These are phyloP conservation scores for Oxyria digyna DNA, from an alignment of 148 eudicot species.

Conservation along the genomic window DNA sequence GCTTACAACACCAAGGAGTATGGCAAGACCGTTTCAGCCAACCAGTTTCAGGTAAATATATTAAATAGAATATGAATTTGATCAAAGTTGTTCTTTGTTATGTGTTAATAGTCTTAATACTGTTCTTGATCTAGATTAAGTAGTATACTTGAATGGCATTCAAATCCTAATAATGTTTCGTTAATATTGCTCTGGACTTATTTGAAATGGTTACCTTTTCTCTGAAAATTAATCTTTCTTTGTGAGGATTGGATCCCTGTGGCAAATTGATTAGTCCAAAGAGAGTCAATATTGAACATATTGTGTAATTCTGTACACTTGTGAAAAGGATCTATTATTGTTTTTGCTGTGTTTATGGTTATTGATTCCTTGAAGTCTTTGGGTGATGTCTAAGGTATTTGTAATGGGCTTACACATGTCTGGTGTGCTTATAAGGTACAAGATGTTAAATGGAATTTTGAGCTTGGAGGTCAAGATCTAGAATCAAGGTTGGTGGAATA, in stretches of 20 bases:
- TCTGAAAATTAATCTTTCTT: neutral
- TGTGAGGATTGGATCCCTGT: neutral
- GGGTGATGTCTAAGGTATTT: neutral
- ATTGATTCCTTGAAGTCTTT: neutral
- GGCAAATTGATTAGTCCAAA: neutral
- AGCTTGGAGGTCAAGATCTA: slow-evolving; percentile 92
- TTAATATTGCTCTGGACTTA: neutral
- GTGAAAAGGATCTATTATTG: neutral
- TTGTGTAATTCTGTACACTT: neutral
- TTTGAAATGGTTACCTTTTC: neutral
- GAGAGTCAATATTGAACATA: neutral
- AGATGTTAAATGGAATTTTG: slow-evolving; percentile 91
- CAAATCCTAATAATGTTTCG: neutral
- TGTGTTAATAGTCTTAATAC: neutral
- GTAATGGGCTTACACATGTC: neutral
- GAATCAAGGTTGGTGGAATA: slow-evolving; percentile 82
- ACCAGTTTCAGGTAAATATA: slow-evolving; percentile 81
- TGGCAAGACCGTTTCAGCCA: slow-evolving; percentile 76
- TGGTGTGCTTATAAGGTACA: slow-evolving; percentile 37
- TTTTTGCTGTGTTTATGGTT: neutral
- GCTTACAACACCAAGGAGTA: slow-evolving; percentile 78
- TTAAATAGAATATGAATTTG: neutral
- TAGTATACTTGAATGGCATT: neutral
- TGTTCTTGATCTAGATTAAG: neutral
- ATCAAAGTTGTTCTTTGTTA: neutral